These are phyloP conservation scores for Mucor plumbeus DNA, from an alignment of 371 early-diverging fungal genomes.

Conservation along the genomic window DNA sequence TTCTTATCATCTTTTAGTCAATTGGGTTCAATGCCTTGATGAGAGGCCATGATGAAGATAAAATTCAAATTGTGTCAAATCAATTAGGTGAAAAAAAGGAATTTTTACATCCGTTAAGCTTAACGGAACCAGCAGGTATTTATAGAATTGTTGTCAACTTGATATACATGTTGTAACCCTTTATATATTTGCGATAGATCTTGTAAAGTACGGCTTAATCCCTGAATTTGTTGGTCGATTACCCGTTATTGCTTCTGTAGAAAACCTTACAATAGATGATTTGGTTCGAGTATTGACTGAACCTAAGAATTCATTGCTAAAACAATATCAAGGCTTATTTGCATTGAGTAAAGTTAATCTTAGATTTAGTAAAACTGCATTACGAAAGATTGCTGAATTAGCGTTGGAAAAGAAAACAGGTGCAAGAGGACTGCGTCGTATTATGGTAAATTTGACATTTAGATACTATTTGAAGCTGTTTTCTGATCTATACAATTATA, in stretches of 20 bases:
- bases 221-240: slow-evolving; percentile 91
- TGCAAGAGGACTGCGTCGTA: slow-evolving; percentile 85
- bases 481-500: slow-evolving; percentile 16
- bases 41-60: slow-evolving; percentile 21
- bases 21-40: slow-evolving; percentile 78
- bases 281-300: slow-evolving; percentile 81
- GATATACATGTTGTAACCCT: background rate
- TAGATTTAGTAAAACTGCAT: slow-evolving; percentile 70
- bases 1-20: slow-evolving; percentile 37
- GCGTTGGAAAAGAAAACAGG: slow-evolving; percentile 87
- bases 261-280: slow-evolving; percentile 69
- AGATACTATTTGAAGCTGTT: background rate
- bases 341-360: slow-evolving; percentile 65
- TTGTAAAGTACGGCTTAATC: slow-evolving; percentile 87
- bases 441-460: slow-evolving; percentile 57
- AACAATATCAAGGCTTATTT: slow-evolving; percentile 84
- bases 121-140: slow-evolving; percentile 69
- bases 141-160: background rate
- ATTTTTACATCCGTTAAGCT: slow-evolving; percentile 54
- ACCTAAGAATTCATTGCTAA: slow-evolving; percentile 83
- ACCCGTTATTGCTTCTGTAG: slow-evolving; percentile 82
- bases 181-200: slow-evolving; percentile 47
- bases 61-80: slow-evolving; percentile 10
- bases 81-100: background rate
- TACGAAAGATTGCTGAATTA: slow-evolving; percentile 72